Base-by-base conservation (phyloP, 2,329 filamentous ascomycete species). In the Nemania serpens region DNA sequence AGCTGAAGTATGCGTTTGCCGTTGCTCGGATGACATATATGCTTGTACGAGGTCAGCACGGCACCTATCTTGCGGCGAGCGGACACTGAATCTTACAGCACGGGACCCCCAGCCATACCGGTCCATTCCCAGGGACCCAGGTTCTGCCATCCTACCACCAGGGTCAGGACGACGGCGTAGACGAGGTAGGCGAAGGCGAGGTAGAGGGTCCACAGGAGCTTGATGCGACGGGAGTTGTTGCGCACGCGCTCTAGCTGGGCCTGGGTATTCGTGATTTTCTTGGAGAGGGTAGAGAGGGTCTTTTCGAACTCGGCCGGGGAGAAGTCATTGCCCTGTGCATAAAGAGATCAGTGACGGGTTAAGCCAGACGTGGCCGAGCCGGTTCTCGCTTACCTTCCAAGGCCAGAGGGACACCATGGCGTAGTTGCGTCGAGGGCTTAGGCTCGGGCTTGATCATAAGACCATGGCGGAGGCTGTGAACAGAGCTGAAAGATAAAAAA, bases 241-340 rank as follows among this genome's bases (percentile, higher is more conserved):
- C 91, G 87, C 41, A 90, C 82, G 43, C 81, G 81, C 71, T 97
- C 93, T 67, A 97, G 88, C 53, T 84, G 86, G 43, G 88, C 79
- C 69, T 90, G 90, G 2, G 89, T 87, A 65, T 87, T 84, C 42
- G 88, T 82, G 75, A 99, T 97, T 78, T 95, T 97, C 54, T 82
- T 81, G 11, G 93, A 91, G 47, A 99, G 85, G 22, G 86, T 83
- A 10, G 92, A 91, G 33, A 99, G 87, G 2, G 89, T 87, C 81
- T 93, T 97, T 79, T 99, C 95, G 74, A 98, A 99, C 3, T 89
- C 91, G 53, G 93, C 93, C 25, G 95, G 90, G 67, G 93, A 96
- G 73, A 85, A 90, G 74, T 89, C 85, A 72, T 91, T 85, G 77
- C 86, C 85, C 92, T 96, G 70, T 37, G 46, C 7, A 39, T 41